These are phyloP conservation scores for Alternaria alternata DNA, from an alignment of 2,329 filamentous ascomycete genomes.

Conservation along the genomic window DNA sequence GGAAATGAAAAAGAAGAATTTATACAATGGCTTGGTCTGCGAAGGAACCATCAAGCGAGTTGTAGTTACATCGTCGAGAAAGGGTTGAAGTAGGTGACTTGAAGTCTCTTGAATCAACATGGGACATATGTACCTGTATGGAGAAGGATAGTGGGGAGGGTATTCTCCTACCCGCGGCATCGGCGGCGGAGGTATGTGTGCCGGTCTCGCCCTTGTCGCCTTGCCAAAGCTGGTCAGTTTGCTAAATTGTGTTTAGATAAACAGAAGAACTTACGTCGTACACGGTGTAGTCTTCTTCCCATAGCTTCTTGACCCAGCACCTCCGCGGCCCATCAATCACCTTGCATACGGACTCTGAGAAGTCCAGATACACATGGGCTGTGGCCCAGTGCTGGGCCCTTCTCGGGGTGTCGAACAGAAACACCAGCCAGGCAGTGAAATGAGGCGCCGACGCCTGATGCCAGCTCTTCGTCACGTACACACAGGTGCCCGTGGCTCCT, in stretches of 20 bases:
- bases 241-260: constrained; percentile 4
- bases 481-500: constrained; percentile 4
- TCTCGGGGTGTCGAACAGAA: neutral
- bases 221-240: constrained; percentile 2
- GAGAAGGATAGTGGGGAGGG: neutral
- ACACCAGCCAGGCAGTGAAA: constrained; percentile 15
- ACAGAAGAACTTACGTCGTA: neutral
- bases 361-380: constrained; percentile 18
- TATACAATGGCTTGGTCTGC: neutral
- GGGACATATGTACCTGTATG: neutral
- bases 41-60: neutral
- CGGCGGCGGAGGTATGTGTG: neutral
- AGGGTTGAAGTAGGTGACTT: neutral
- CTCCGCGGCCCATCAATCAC: neutral
- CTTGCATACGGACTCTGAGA: constrained; percentile 9
- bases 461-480: constrained; percentile 12
- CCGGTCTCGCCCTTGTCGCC: neutral
- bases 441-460: constrained; percentile 9
- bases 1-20: neutral
- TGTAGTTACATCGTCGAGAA: neutral
- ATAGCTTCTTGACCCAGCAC: neutral
- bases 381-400: neutral
- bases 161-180: neutral
- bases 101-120: neutral
- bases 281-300: neutral